phyloP scores from a whole-genome alignment of 75 land plant species.

The Isoetes taiwanensis region DNA sequence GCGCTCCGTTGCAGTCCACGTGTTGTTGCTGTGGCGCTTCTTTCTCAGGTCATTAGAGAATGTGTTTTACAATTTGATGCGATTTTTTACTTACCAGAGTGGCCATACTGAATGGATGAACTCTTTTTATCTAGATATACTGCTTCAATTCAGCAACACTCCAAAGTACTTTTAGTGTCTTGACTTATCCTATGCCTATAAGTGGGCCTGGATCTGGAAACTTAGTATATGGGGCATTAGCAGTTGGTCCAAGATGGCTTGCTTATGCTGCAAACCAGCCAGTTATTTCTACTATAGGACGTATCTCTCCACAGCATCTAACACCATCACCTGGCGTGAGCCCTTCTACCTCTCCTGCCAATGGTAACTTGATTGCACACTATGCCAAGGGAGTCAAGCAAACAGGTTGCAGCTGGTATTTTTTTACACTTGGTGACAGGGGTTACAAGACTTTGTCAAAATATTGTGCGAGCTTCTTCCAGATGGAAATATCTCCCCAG shows the following conservation, averaged over 20 bases:
- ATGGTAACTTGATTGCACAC: slow-evolving; percentile 66
- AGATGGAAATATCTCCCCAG: slow-evolving; percentile 34
- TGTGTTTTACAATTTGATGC: too few relatives aligned
- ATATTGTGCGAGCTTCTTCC: slow-evolving; percentile 61
- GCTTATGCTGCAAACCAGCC: slow-evolving; percentile 80
- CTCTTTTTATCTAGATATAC: slow-evolving; percentile 49
- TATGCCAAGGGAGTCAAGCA: slow-evolving; percentile 85
- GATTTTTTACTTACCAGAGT: not conserved
- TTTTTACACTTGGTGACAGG: slow-evolving; percentile 68
- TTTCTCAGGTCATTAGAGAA: slow-evolving; percentile 83
- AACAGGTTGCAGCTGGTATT: slow-evolving; percentile 80
- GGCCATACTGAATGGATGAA: not conserved
- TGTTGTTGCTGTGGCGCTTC: slow-evolving; percentile 58
- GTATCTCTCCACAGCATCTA: slow-evolving; percentile 73
- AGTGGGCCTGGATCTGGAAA: slow-evolving; percentile 28
- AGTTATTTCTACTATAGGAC: slow-evolving; percentile 34
- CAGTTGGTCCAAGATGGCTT: slow-evolving; percentile 81
- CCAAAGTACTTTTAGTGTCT: slow-evolving; percentile 61
- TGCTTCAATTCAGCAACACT: slow-evolving; percentile 69
- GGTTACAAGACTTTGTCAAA: slow-evolving; percentile 62
- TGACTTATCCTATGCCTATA: slow-evolving; percentile 58
- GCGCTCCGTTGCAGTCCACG: slow-evolving; percentile 73
- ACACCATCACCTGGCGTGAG: slow-evolving; percentile 60
- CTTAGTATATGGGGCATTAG: slow-evolving; percentile 73
- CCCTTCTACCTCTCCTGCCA: slow-evolving; percentile 53